Base-by-base conservation (phyloP, 2,329 filamentous ascomycete genomes). In the Phoma sp. region DNA sequence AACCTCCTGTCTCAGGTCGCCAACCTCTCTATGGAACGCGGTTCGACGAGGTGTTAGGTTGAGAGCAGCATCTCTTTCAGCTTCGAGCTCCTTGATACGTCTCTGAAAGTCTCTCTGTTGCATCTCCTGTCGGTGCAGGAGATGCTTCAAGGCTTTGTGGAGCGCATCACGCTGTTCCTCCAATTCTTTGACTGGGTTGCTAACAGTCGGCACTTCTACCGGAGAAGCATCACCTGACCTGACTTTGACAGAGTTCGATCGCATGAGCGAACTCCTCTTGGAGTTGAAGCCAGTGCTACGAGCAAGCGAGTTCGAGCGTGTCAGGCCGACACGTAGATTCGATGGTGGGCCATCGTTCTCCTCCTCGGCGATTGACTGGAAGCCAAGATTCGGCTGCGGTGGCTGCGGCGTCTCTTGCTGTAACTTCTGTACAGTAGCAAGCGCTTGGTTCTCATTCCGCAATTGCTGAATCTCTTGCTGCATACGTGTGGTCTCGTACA, bases 101-200 rank as follows among this genome's bases (percentile, higher is more conserved):
- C 96, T 96, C 63, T 88, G 82, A 62, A 93, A 92, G 63, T 96
- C 90, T 39, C 87, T 88, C 63, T 89, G 90, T 75, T 97, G 91
- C 71, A 89, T 84, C 61, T 94, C 89, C 63, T 97, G 92, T 47
- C 95, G 87, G 59, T 93, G 87, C 12, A 98, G 85, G 15, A 99
- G 82, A 57, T 87, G 91, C 78, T 90, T 93, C 48, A 99, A 81
- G 6, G 95, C 92, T 57, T 85, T 86, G 78, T 98, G 95, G 6
- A 99, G 82, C 1, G 94, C 93, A 75, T 99, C 94, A 41, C 95
- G 86, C 77, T 99, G 95, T 38, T 91, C 88, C 76, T 98, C 94
- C 10, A 97, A 88, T 62, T 98, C 94, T 75, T 96, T 96, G 17
- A 96, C 82, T 1, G 71, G 73, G 39, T 75, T 74, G 51, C 64